phyloP scores from a whole-genome alignment of 352 stramenopile species.

The Thalassiosira allenii region DNA sequence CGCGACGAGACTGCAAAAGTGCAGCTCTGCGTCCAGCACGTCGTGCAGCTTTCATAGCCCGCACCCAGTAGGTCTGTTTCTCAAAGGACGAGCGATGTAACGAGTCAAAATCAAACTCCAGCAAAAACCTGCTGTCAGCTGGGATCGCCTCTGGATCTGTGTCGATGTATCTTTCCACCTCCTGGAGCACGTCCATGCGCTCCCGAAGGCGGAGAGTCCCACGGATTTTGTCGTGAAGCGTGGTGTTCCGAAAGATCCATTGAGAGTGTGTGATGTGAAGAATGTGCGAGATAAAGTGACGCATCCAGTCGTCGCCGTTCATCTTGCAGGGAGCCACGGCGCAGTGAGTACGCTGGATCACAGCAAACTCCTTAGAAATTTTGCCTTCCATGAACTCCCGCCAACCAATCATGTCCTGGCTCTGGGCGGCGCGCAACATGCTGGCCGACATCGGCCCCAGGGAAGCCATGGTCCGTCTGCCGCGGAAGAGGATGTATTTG shows the following conservation, averaged over 20 bases:
- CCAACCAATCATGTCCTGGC: slow-evolving; percentile 34
- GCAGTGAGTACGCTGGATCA: neutral
- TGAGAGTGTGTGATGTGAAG: slow-evolving; percentile 20
- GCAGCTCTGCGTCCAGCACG: neutral
- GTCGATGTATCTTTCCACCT: neutral
- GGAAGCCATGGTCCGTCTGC: neutral
- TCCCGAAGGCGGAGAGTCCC: slow-evolving; percentile 12
- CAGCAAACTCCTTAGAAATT: neutral
- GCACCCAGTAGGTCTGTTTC: slow-evolving; percentile 22
- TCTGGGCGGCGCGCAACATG: neutral
- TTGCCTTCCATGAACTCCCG: slow-evolving; percentile 33
- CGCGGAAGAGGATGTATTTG: neutral
- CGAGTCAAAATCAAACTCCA: slow-evolving; percentile 17
- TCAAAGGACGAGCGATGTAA: slow-evolving; percentile 6
- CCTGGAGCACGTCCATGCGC: neutral
- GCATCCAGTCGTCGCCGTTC: slow-evolving; percentile 22
- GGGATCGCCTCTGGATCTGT: neutral
- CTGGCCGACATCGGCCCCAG: neutral
- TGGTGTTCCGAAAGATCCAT: slow-evolving; percentile 38
- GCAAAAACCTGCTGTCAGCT: slow-evolving; percentile 14
- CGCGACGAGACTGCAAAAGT: too few species aligned
- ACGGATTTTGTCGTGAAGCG: neutral
- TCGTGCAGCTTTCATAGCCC: slow-evolving; percentile 7
- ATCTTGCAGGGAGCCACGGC: neutral
- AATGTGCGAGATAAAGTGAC: neutral